phyloP scores from a whole-genome alignment of 169 alveolate species.

The Plasmodium adleri region DNA sequence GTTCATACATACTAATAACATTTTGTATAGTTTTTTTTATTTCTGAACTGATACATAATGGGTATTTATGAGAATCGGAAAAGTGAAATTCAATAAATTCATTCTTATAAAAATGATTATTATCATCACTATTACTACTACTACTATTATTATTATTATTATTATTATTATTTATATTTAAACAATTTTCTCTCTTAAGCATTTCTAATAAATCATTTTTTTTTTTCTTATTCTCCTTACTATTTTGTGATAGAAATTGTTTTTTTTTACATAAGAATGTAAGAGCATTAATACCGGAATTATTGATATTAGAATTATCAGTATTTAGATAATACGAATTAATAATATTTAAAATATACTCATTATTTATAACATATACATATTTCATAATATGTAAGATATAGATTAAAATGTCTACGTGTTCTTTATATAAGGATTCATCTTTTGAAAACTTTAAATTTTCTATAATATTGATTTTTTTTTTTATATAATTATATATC shows the following conservation, averaged over 20 bases:
- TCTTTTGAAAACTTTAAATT: constrained; percentile 32
- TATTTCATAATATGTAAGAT: constrained; percentile 45
- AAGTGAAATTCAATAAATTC: constrained; percentile 39
- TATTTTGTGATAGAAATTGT: constrained; percentile 10
- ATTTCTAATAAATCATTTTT: not conserved
- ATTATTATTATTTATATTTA: not conserved
- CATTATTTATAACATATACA: constrained; percentile 60
- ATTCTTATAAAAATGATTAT: not conserved
- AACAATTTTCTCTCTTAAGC: not conserved
- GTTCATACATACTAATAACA: constrained; percentile 41
- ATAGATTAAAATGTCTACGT: constrained; percentile 12
- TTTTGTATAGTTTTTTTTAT: constrained; percentile 47
- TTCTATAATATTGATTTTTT: constrained; percentile 19
- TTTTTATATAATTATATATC: constrained; percentile 43
- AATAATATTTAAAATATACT: constrained; percentile 24
- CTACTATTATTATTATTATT: not conserved
- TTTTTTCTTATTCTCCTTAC: not conserved
- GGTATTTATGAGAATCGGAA: constrained; percentile 29
- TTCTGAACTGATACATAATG: constrained; percentile 45
- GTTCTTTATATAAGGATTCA: not conserved
- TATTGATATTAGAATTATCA: constrained; percentile 7
- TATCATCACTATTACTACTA: not conserved
- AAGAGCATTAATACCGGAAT: constrained; percentile 12
- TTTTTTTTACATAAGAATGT: constrained; percentile 65
- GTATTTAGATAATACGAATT: constrained; percentile 30